A percentile compares a stretch with the other conserved stretches of the same genome.
Evolutionary conservation across 805 yeast genomes (phyloP).

Genomic region (Teunomyces kruisii): DNA sequence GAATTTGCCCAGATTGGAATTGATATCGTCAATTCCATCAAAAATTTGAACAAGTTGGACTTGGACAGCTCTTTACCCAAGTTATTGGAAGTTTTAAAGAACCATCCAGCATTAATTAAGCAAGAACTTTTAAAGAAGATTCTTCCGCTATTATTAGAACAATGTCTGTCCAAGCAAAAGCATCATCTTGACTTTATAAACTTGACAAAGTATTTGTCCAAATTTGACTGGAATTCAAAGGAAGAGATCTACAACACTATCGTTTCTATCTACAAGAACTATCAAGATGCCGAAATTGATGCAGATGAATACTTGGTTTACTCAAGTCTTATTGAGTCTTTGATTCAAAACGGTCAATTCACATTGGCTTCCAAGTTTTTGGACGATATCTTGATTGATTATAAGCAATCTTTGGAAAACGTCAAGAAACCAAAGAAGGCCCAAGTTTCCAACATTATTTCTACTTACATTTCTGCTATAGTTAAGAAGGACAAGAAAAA

Average conservation of each 20-base stretch:
- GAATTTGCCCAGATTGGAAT: conserved; percentile 45
- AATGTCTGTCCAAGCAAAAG: background rate
- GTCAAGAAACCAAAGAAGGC: conserved; percentile 14
- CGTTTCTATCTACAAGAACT: conserved; percentile 28
- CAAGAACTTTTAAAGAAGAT: conserved; percentile 17
- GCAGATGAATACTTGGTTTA: conserved; percentile 49
- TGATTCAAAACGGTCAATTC: conserved; percentile 51
- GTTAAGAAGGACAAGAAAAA: conserved; percentile 7
- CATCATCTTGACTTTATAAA: conserved; percentile 8
- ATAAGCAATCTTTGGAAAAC: conserved; percentile 26
- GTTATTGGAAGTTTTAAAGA: conserved; percentile 30
- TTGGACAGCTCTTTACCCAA: conserved; percentile 33
- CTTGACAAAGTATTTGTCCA: conserved; percentile 23
- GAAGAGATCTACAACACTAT: conserved; percentile 27
- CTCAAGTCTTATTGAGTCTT: conserved; percentile 49
- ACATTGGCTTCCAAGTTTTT: conserved; percentile 55
- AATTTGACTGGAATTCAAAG: conserved; percentile 9
- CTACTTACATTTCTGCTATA: conserved; percentile 34
- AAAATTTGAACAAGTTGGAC: conserved; percentile 35
- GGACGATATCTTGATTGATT: conserved; percentile 51
- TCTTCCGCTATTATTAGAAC: conserved; percentile 6
- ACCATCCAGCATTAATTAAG: conserved; percentile 28
- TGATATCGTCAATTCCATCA: conserved; percentile 48
- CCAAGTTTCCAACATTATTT: conserved; percentile 41
- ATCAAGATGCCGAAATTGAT: conserved; percentile 26